These are phyloP conservation scores for Porphyra umbilicalis DNA, from an alignment of 31 red algal genomes.

Conservation along the genomic window DNA sequence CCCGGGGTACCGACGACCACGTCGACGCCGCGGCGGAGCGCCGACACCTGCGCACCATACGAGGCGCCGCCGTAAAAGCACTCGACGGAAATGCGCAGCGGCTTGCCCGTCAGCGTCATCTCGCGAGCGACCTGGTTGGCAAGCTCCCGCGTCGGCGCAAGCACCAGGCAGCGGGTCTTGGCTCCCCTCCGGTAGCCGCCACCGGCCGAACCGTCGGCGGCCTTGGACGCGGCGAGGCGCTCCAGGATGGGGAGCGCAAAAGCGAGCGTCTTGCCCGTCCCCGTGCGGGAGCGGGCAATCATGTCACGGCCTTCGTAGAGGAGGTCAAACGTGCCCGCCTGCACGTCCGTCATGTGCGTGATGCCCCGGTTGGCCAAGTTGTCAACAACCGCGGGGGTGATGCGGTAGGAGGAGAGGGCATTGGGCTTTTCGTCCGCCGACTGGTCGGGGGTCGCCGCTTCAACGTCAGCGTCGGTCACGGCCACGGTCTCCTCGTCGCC, in stretches of 20 bases:
- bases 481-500: neutral
- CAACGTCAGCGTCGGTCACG: too few relatives aligned
- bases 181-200: slow-evolving; percentile 10
- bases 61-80: slow-evolving; percentile 80
- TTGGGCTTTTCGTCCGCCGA: neutral
- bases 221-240: slow-evolving; percentile 27
- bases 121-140: slow-evolving; percentile 83
- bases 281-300: slow-evolving; percentile 89
- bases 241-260: slow-evolving; percentile 94
- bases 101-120: slow-evolving; percentile 40
- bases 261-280: slow-evolving; percentile 98
- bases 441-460: neutral
- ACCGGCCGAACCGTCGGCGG: neutral
- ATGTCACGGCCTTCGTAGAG: slow-evolving; percentile 74
- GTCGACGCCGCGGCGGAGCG: slow-evolving; percentile 70
- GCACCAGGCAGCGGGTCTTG: slow-evolving; percentile 64
- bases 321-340: slow-evolving; percentile 72
- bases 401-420: neutral
- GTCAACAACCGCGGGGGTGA: neutral
- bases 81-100: slow-evolving; percentile 39
- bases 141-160: slow-evolving; percentile 92
- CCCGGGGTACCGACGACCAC: slow-evolving; percentile 96
- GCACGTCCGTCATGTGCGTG: slow-evolving; percentile 79
- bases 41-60: slow-evolving; percentile 64
- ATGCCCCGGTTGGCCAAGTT: slow-evolving; percentile 23